Percentiles rank a stretch among this genome's conserved stretches.
Conservation (phyloP, 768 basidiomycete species). For the Leucosporidium yakuticum region DNA sequence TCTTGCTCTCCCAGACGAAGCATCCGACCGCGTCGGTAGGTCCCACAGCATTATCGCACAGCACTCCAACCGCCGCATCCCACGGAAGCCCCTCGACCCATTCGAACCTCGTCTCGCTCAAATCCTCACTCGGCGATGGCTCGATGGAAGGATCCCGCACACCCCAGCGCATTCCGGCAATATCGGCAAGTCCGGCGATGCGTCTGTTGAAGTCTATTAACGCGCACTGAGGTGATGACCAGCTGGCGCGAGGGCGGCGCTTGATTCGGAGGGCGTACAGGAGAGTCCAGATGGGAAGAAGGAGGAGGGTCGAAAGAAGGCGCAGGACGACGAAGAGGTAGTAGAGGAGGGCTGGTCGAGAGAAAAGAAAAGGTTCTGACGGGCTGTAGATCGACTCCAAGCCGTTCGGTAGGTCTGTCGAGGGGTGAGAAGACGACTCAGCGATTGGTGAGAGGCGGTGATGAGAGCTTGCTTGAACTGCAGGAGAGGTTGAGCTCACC, state of each 20-base stretch:
- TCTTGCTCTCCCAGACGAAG: constrained; percentile 26
- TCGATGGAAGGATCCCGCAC: constrained; percentile 9
- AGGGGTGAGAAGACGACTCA: constrained; percentile 5
- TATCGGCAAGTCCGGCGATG: constrained; percentile 24
- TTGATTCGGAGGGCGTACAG: constrained; percentile 12
- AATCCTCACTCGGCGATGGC: constrained; percentile 7
- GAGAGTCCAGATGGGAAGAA: constrained; percentile 30
- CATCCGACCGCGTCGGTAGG: constrained; percentile 24
- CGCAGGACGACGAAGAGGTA: constrained; percentile 27
- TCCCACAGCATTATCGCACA: constrained; percentile 9
- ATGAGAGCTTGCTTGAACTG: no score
- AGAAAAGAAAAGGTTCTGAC: no score
- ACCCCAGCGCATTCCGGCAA: constrained; percentile 24
- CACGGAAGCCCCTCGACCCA: constrained; percentile 24
- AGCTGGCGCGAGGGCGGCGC: constrained; percentile 1
- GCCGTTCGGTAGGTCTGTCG: constrained; percentile 9
- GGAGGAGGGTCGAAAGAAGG: constrained; percentile 20
- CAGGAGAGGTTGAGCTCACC: no score
- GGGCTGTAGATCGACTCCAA: no score
- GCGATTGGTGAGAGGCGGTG: no score
- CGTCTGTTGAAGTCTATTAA: constrained; percentile 23
- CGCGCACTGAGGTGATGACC: constrained; percentile 20
- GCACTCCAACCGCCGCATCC: constrained; percentile 12
- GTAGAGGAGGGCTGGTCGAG: constrained; percentile 7
- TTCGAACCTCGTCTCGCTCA: constrained; percentile 30